Percentiles rank a stretch among this genome's conserved stretches.
phyloP scores from a whole-genome alignment of 2,329 filamentous ascomycete genomes.

The Exutisphaerella laricina region DNA sequence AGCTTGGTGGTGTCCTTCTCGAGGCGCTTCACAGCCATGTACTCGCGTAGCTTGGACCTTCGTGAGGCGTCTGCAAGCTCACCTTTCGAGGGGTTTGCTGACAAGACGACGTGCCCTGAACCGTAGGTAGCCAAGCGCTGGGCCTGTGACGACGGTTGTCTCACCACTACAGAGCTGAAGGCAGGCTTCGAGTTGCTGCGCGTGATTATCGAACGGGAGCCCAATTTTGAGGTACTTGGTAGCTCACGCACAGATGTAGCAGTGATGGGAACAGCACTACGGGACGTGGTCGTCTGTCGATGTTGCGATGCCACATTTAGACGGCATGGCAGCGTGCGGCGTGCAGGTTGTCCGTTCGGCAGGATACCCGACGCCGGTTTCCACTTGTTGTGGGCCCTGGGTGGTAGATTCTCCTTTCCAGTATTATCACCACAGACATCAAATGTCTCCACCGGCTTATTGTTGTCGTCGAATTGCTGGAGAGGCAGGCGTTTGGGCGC shows the following conservation, averaged over 20 bases:
- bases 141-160: background rate
- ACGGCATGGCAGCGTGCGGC: constrained; percentile 14
- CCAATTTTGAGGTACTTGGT: too few species aligned
- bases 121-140: background rate
- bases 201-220: too few species aligned
- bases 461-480: constrained; percentile 21
- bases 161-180: too few species aligned
- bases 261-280: constrained; percentile 13
- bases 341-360: background rate
- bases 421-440: constrained; percentile 37
- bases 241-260: background rate
- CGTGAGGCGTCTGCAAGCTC: background rate
- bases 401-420: constrained; percentile 60
- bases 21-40: constrained; percentile 15
- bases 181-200: too few species aligned
- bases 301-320: constrained; percentile 24
- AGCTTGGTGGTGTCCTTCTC: constrained; percentile 19
- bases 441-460: background rate
- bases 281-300: constrained; percentile 15
- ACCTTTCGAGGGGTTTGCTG: background rate
- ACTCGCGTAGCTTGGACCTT: constrained; percentile 13
- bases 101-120: background rate
- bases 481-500: constrained; percentile 49
- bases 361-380: constrained; percentile 3
- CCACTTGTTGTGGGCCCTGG: constrained; percentile 32